Conservation (phyloP, 2,329 filamentous ascomycete species). For the Sclerotinia minor region DNA sequence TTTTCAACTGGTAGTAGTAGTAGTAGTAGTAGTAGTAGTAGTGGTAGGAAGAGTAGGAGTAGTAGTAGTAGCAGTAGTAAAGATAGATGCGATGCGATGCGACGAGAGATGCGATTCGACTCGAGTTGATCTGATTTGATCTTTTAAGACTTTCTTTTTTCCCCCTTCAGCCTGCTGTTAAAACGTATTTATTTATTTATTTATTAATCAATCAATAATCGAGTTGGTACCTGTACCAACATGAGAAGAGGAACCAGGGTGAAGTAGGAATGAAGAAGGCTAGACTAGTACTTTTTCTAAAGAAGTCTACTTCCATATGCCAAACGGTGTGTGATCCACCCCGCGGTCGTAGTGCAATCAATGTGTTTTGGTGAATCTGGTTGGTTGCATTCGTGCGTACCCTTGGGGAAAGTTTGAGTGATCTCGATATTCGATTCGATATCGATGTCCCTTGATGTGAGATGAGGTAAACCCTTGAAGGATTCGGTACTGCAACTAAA, state of each 20-base stretch:
- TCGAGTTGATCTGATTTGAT: neutral
- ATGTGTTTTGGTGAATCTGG: neutral
- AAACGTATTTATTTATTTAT: slow-evolving; percentile 3
- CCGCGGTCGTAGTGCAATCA: neutral
- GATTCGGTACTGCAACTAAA: neutral
- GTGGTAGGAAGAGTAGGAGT: no score
- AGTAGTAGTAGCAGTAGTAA: no score
- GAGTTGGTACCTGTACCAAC: neutral
- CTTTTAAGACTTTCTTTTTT: neutral
- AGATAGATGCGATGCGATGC: no score
- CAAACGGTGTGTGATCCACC: slow-evolving; percentile 7
- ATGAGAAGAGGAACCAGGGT: neutral
- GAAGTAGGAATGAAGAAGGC: neutral
- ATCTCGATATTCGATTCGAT: neutral
- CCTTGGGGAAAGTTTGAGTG: neutral
- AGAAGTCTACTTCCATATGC: neutral
- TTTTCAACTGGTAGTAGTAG: neutral
- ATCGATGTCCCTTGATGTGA: neutral
- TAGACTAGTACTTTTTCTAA: neutral
- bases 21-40: no score
- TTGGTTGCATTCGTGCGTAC: neutral
- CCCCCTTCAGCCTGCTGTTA: slow-evolving; percentile 7
- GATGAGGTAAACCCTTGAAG: neutral
- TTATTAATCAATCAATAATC: no score
- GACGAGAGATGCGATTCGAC: neutral